Evolutionary conservation across 2,329 filamentous ascomycete species (phyloP), one percentile per base, ranked within the genome.

Genomic region (Clonostachys sp.): DNA sequence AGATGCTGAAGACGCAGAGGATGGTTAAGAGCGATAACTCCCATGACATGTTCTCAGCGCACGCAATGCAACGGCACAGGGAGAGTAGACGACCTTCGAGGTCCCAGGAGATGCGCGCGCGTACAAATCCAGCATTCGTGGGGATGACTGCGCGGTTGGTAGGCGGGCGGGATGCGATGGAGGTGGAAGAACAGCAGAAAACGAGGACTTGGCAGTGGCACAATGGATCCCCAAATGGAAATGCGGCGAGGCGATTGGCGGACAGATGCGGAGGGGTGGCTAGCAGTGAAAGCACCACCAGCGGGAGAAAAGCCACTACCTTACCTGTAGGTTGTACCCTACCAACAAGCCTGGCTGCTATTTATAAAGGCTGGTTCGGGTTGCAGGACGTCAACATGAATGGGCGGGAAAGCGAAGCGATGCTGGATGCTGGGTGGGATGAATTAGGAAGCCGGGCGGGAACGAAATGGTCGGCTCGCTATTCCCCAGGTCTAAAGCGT

Each of bases 1-100:
- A 66, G 55, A 64, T 62, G 57, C 63, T 61, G 53, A 65, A 55
- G 54, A 66, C 55, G 60, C 58, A 61, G 61, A 68, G 53, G 63
- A 64, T 62, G 60, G 64, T 60, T 55, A 67, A 66, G 55, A 61
- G 60, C 57, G 65, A 58, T 53, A 65, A 63, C 63, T 67, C 64
- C 67, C 66, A 70, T 67, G 65, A 67, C 67, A 70, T 70, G 61
- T 66, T 70, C 66, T 67, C 65, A 61, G 59, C 57, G 59, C 57
- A 51, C 53, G 45, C 41, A 41, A 35, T n/a, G 24, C 30, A 12
- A 20, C 12, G 24, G 39, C n/a, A 16, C 36, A 34, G 14, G 20
- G 45, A 18, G 33, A 34, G 40, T 14, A 42, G 45, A 16, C 17
- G 45, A 30, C 41, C 45, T 30, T 38, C 45, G 18, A 12, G 38